phyloP scores from a whole-genome alignment of 768 basidiomycete species.

The Leccinum uliginosum region DNA sequence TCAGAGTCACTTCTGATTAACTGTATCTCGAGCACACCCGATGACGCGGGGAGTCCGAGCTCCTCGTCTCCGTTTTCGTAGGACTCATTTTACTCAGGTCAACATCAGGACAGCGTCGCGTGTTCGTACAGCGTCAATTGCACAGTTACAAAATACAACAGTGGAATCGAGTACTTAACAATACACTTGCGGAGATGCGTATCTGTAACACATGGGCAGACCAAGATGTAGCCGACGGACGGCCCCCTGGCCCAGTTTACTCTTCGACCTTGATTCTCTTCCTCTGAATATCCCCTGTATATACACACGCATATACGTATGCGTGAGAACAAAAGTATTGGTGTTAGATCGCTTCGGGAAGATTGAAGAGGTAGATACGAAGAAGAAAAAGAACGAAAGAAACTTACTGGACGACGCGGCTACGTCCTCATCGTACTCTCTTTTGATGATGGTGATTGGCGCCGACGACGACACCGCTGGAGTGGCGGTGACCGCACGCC shows the following conservation, averaged over 20 bases:
- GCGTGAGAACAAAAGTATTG: background rate
- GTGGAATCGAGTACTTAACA: background rate
- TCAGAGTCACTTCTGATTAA: too few relatives aligned
- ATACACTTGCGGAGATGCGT: too few relatives aligned
- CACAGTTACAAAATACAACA: too few relatives aligned
- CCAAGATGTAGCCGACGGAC: background rate
- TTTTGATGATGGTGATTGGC: conserved; percentile 2
- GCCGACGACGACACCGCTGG: background rate
- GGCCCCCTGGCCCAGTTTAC: background rate
- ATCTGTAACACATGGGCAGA: background rate
- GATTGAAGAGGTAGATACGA: background rate
- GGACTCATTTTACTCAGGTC: too few relatives aligned
- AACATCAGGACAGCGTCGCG: too few relatives aligned
- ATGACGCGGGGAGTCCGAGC: too few relatives aligned
- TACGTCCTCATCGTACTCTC: conserved; percentile 12
- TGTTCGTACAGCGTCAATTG: background rate
- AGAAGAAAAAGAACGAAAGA: background rate
- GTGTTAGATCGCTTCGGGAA: background rate
- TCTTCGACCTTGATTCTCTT: conserved; percentile 21
- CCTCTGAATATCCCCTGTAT: conserved; percentile 1
- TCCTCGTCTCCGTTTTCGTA: too few relatives aligned
- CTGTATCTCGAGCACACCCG: too few relatives aligned
- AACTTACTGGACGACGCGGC: background rate
- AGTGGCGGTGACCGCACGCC: background rate
- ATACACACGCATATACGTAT: background rate